Base-by-base conservation (phyloP, 768 basidiomycete species). In the Hydnomerulius pinastri region DNA sequence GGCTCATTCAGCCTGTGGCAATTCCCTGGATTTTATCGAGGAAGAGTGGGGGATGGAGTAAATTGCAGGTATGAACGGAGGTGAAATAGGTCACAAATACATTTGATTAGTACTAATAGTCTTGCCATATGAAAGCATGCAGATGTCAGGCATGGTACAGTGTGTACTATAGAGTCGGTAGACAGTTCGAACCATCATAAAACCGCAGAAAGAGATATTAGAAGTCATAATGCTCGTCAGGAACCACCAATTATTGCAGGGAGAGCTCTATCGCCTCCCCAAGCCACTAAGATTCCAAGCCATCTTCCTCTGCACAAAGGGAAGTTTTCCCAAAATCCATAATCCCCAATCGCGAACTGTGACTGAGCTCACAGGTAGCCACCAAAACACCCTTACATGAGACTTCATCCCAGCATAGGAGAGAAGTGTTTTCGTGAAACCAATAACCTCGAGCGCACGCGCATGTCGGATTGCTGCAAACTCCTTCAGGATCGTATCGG, bases 391-490 rank as follows among this genome's bases (percentile, higher is more conserved):
- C 21, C 12, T 15, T 9, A 50, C 35, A 13, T 17, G 12, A 25
- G 60, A 51, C 10, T 54, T 50, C 41, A 62, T 47, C 18, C 61
- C 58, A 30, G 58, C 42, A 11, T 58, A 38, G 6, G 48, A 40
- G 17, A 63, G 50, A 59, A 73, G 55, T 11, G 56, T 50, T 63
- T 77, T 75, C 15, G 74, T 71, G 29, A 73, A 48, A 10, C 50
- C 47, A 30, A 79, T 76, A n/a, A 73, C 70, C n/a, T 62, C 57
- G 30, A 75, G 54, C 13, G 75, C 77, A 15, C 67, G 67, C 23
- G 57, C 61, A 6, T 65, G 69, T 15, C 77, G 69, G 39, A 53
- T 50, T 4, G 56, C 48, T 23, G 69, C 67, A 62, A 71, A 75
- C 6, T 60, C 61, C 43, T 50, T 51, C 17, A 79, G 58, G 20